Conservation (phyloP, 495 filamentous ascomycete genomes). For the Penicillium salamii region DNA sequence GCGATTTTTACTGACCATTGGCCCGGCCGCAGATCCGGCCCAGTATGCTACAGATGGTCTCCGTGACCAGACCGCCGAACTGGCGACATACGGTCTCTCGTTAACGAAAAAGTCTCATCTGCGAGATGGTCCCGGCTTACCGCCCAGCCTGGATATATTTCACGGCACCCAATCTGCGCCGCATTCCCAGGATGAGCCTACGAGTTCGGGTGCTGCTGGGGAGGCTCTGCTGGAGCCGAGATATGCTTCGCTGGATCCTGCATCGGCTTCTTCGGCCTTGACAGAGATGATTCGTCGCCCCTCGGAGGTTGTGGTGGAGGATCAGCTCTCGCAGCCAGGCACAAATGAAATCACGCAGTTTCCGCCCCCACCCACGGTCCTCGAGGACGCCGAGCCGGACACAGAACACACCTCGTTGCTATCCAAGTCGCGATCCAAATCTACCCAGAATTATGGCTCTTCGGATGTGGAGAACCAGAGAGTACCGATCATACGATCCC, state of each 20-base stretch:
- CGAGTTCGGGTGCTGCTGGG: slow-evolving; percentile 11
- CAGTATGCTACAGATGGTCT: slow-evolving; percentile 73
- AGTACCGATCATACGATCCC: slow-evolving; percentile 4
- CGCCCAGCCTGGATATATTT: slow-evolving; percentile 38
- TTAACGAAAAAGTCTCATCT: slow-evolving; percentile 31
- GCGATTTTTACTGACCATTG: slow-evolving; percentile 28
- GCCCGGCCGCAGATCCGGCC: slow-evolving; percentile 55
- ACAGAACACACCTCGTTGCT: slow-evolving; percentile 46
- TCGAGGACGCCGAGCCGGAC: slow-evolving; percentile 19
- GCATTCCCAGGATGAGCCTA: slow-evolving; percentile 14
- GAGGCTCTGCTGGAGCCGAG: slow-evolving; percentile 12
- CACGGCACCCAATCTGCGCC: slow-evolving; percentile 12
- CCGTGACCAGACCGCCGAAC: slow-evolving; percentile 85
- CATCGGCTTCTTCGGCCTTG: slow-evolving; percentile 50
- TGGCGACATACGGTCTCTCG: slow-evolving; percentile 83
- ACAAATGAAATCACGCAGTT: slow-evolving; percentile 15
- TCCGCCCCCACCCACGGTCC: slow-evolving; percentile 16
- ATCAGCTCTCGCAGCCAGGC: slow-evolving; percentile 17
- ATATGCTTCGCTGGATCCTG: slow-evolving; percentile 6
- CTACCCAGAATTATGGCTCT: slow-evolving; percentile 32
- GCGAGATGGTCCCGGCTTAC: slow-evolving; percentile 31
- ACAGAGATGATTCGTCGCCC: slow-evolving; percentile 62
- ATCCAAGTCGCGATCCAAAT: slow-evolving; percentile 34
- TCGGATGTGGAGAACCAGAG: slow-evolving; percentile 42
- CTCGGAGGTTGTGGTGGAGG: slow-evolving; percentile 31